These are phyloP conservation scores for Penicillium cataractarum DNA, from an alignment of 495 filamentous ascomycete genomes.

Conservation along the genomic window DNA sequence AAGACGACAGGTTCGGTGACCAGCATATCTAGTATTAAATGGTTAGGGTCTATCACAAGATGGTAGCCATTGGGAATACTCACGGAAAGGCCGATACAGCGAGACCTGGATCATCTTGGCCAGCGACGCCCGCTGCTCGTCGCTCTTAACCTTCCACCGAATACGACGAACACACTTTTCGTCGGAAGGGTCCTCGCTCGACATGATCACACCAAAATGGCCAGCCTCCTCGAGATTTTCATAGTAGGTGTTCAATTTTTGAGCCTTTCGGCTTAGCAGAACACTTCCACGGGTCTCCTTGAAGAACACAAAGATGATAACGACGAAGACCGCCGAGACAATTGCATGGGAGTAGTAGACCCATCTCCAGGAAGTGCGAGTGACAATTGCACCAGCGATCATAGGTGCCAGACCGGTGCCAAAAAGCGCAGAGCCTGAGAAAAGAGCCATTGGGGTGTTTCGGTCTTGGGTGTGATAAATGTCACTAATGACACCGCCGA, in stretches of 20 bases:
- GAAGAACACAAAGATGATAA: slow-evolving; percentile 67
- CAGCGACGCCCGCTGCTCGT: slow-evolving; percentile 76
- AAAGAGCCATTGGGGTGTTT: slow-evolving; percentile 90
- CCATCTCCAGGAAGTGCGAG: slow-evolving; percentile 78
- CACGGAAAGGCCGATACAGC: slow-evolving; percentile 73
- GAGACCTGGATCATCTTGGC: slow-evolving; percentile 75
- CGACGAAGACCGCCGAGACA: slow-evolving; percentile 62
- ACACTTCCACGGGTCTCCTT: slow-evolving; percentile 85
- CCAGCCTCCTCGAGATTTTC: slow-evolving; percentile 69
- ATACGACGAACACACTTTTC: slow-evolving; percentile 58
- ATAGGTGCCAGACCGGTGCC: slow-evolving; percentile 85
- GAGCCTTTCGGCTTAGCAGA: slow-evolving; percentile 76
- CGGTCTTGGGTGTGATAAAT: slow-evolving; percentile 79
- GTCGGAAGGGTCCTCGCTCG: slow-evolving; percentile 29
- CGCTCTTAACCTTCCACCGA: slow-evolving; percentile 82
- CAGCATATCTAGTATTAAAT: slow-evolving; percentile 75
- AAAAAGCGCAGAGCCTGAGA: slow-evolving; percentile 72
- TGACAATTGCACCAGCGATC: slow-evolving; percentile 68
- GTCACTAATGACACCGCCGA: slow-evolving; percentile 89
- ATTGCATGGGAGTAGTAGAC: slow-evolving; percentile 88
- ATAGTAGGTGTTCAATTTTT: slow-evolving; percentile 77
- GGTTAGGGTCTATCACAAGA: no score
- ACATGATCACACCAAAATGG: slow-evolving; percentile 62
- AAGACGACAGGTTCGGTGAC: slow-evolving; percentile 92
- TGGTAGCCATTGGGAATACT: slow-evolving; percentile 17